Evolutionary conservation across 225 moss, liverwort and hornwort species (phyloP).

Genomic region (Straminergon stramineum): DNA sequence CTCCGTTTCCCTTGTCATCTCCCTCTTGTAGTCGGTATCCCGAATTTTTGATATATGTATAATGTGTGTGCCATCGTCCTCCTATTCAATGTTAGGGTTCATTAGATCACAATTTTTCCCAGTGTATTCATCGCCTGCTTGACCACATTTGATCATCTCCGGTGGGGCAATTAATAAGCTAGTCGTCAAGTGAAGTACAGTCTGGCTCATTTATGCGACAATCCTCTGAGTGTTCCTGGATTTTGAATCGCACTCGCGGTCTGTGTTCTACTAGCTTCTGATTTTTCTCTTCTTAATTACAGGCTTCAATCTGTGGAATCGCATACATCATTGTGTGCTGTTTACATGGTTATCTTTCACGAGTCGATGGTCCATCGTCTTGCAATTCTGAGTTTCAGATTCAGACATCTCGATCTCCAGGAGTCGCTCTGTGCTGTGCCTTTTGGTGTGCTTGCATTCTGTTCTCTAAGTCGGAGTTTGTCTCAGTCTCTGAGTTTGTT

Average conservation of each 20-base stretch:
- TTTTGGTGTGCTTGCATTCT: not conserved
- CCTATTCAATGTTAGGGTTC: not conserved
- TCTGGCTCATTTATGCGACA: not conserved
- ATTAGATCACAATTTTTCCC: not conserved
- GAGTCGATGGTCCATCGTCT: not conserved
- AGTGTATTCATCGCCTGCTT: not conserved
- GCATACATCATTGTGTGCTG: not conserved
- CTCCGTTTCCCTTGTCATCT: not conserved
- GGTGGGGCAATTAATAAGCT: slow-evolving; percentile 7
- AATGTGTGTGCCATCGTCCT: not conserved
- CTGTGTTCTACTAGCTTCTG: not conserved
- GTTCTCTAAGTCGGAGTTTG: too few species aligned
- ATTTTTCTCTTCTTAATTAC: not conserved
- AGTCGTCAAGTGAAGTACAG: not conserved
- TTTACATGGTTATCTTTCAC: not conserved
- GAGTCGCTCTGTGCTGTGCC: not conserved
- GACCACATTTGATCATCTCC: not conserved
- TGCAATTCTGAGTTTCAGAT: not conserved
- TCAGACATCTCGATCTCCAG: not conserved
- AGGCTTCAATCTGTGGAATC: not conserved
- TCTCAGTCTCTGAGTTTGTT: too few species aligned
- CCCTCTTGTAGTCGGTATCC: not conserved
- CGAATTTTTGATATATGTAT: not conserved
- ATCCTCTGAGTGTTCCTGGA: not conserved
- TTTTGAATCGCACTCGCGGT: not conserved